phyloP scores from a whole-genome alignment of 441 rosid genomes.

The Corymbia citriodora region DNA sequence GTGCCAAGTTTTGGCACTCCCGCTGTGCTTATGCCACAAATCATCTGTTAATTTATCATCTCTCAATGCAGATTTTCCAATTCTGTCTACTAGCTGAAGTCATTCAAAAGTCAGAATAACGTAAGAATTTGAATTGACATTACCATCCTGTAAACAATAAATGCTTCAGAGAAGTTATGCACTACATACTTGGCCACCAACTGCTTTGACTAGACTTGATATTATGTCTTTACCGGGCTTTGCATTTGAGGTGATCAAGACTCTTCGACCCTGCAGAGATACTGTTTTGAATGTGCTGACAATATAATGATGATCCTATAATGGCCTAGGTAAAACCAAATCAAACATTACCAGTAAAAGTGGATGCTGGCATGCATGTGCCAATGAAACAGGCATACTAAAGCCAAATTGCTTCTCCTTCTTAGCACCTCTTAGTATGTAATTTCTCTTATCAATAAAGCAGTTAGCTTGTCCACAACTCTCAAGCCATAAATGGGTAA shows the following conservation, averaged over 20 bases:
- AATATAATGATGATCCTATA: neutral
- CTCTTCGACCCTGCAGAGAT: conserved; percentile 36
- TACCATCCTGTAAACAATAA: neutral
- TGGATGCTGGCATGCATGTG: conserved; percentile 41
- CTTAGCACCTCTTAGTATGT: conserved; percentile 46
- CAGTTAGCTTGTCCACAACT: conserved; percentile 53
- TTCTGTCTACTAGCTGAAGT: conserved; percentile 38
- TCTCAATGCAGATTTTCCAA: conserved; percentile 21
- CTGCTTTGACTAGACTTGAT: conserved; percentile 44
- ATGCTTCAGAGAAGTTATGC: neutral
- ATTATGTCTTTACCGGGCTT: conserved; percentile 48
- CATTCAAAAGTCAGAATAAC: conserved; percentile 1
- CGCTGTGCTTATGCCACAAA: no score
- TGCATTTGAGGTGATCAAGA: conserved; percentile 43
- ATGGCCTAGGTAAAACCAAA: neutral
- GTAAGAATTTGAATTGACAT: neutral
- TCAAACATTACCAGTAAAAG: conserved; percentile 44
- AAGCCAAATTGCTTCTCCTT: conserved; percentile 58
- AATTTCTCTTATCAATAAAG: conserved; percentile 55
- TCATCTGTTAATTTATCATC: conserved; percentile 24
- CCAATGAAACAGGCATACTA: conserved; percentile 41
- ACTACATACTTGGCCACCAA: conserved; percentile 46
- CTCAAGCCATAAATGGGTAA: no score
- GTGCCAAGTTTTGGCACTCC: no score
- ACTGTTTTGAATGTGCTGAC: neutral